Percentiles rank a stretch among this genome's conserved stretches.
These are phyloP conservation scores for Suillus alpinus DNA, from an alignment of 768 basidiomycete genomes.

Conservation along the genomic window DNA sequence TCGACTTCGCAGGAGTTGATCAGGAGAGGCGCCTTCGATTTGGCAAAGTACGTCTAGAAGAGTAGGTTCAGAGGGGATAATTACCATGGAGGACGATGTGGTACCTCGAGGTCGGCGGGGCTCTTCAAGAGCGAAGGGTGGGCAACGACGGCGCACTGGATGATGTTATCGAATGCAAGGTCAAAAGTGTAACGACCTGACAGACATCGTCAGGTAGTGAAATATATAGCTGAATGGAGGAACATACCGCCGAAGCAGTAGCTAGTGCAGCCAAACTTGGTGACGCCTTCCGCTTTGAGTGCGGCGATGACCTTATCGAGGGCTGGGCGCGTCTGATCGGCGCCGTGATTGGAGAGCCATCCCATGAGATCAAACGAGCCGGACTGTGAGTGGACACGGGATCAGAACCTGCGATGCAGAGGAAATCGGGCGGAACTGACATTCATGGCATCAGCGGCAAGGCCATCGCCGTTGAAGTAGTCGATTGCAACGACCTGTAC, in stretches of 20 bases:
- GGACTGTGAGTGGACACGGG: conserved; percentile 8
- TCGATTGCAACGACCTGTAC: conserved; percentile 32
- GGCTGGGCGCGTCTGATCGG: conserved; percentile 40
- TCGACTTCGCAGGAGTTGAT: conserved; percentile 66
- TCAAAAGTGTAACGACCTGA: conserved; percentile 59
- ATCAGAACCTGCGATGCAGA: background rate
- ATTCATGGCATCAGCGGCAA: conserved; percentile 22
- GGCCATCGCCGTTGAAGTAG: conserved; percentile 34
- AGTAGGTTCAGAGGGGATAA: background rate
- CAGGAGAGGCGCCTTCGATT: conserved; percentile 54
- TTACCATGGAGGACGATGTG: background rate
- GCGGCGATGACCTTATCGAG: conserved; percentile 56
- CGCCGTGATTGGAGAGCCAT: conserved; percentile 46
- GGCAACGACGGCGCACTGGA: conserved; percentile 46
- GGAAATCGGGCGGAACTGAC: background rate
- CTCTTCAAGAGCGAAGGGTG: conserved; percentile 63
- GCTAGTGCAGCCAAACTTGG: conserved; percentile 55
- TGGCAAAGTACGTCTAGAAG: conserved; percentile 44
- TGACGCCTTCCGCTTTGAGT: conserved; percentile 60
- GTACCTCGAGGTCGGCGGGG: conserved; percentile 62
- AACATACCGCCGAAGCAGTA: conserved; percentile 67
- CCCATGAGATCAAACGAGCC: conserved; percentile 34
- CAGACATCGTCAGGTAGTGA: background rate
- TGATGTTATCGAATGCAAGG: conserved; percentile 53
- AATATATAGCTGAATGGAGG: background rate